Conservation (phyloP, 257 asterid species). For the Thymus quinquecostatus region DNA sequence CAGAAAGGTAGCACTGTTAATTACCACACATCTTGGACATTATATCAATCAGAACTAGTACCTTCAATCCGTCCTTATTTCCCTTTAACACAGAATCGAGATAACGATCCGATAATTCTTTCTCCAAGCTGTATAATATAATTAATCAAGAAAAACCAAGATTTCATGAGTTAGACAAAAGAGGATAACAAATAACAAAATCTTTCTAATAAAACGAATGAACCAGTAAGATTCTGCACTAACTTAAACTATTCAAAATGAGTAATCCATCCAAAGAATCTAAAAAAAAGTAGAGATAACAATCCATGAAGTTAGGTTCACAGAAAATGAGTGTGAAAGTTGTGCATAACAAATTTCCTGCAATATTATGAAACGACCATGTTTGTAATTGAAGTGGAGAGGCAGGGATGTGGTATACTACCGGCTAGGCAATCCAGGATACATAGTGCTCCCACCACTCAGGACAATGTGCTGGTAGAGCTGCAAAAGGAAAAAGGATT, state of each 20-base stretch:
- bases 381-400: slow-evolving; percentile 15
- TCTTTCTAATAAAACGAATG: slow-evolving; percentile 17
- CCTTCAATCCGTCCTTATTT: slow-evolving; percentile 97
- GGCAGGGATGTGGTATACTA: slow-evolving; percentile 39
- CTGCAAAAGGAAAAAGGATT: slow-evolving; percentile 48
- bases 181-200: slow-evolving; percentile 7
- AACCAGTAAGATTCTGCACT: slow-evolving; percentile 10
- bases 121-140: slow-evolving; percentile 71
- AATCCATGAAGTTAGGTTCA: background rate
- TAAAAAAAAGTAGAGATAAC: background rate
- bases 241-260: background rate
- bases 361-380: background rate
- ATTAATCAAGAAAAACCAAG: slow-evolving; percentile 25
- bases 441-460: slow-evolving; percentile 99
- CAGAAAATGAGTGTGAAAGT: background rate
- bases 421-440: slow-evolving; percentile 99
- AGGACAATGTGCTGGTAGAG: slow-evolving; percentile 95
- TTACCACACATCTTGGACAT: background rate
- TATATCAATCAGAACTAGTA: slow-evolving; percentile 23
- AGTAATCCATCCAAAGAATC: background rate
- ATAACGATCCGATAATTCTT: slow-evolving; percentile 92
- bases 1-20: background rate
- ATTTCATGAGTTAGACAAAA: background rate
- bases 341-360: no score
- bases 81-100: slow-evolving; percentile 95